Base-by-base conservation (phyloP, 495 filamentous ascomycete genomes). In the Tuber brumale region DNA sequence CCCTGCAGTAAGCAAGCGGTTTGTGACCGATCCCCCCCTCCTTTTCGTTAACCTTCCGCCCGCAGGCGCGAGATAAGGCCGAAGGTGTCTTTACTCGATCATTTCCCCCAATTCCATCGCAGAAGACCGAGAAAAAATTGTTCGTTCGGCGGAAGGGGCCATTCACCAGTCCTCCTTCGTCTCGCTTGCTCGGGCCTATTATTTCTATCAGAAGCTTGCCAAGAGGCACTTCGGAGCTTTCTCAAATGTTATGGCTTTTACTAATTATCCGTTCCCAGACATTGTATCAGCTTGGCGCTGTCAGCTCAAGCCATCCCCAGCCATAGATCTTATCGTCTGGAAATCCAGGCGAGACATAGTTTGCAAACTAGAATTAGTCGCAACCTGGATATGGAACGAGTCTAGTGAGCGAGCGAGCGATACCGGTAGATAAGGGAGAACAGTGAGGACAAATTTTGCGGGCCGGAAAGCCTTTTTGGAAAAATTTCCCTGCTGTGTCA, bases 1-100 rank as follows among this genome's bases (percentile, higher is more conserved):
- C 57, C 57, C 31, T 66, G 57, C 57, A 66, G 27, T 27, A 61
- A 61, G 51, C n/a, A 35, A 31, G 12, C 12, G 51, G n/a, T 57
- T 57, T 61, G 57, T 61, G 57, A 31, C 57, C n/a, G 57, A 61
- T 61, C 57, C 31, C 5, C 31, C 5, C 1, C 12, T 16, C 10
- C 2, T 18, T 46, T 6, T 23, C 19, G 46, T 51, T 18, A n/a
- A n/a, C 48, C 0, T 31, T 16, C 57, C 57, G 57, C 57, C 57
- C 57, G 57, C 57, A 66, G 57, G 57, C 57, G 27, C 57, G 14
- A 80, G 78, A 80, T 80, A 80, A 79, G 78, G 70, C 77, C 70
- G 78, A 74, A 74, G 78, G 51, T 43, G 70, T 76, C 73, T 79
- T 66, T 80, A 80, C 78, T 80, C 73, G 77, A 80, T 80, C 70